These are phyloP conservation scores for Alopecurus myosuroides DNA, from an alignment of 176 grass and related monocot genomes.

Conservation along the genomic window DNA sequence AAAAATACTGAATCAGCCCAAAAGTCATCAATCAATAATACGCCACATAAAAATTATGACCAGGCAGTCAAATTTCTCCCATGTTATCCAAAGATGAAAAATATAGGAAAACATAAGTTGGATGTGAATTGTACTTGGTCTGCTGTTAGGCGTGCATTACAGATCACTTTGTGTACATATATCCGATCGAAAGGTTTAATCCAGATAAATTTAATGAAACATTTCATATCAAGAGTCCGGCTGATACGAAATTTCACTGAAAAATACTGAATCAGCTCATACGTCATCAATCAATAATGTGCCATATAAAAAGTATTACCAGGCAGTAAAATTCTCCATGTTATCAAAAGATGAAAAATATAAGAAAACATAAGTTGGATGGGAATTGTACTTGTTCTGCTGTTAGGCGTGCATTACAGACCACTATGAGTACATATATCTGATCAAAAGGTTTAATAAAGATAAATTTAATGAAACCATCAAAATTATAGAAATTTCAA, in stretches of 20 bases:
- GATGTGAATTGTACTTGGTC: background rate
- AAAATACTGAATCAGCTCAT: too few relatives aligned
- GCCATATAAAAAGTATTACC: too few relatives aligned
- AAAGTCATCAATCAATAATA: constrained; percentile 17
- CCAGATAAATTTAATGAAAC: too few relatives aligned
- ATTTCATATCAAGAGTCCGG: too few relatives aligned
- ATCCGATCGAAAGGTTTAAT: too few relatives aligned
- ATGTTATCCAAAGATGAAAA: background rate
- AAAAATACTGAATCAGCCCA: constrained; percentile 12
- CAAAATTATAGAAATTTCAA: background rate
- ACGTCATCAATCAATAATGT: too few relatives aligned
- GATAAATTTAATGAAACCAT: background rate
- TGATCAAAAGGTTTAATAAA: constrained; percentile 4
- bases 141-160: background rate
- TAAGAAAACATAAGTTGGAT: constrained; percentile 1
- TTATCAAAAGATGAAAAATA: background rate
- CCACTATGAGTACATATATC: background rate
- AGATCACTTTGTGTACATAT: background rate
- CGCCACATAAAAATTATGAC: background rate
- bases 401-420: background rate
- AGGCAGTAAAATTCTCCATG: background rate
- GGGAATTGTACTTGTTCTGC: background rate
- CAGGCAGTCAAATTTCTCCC: too few relatives aligned
- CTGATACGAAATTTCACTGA: too few relatives aligned
- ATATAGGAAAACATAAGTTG: constrained; percentile 12